phyloP scores from a whole-genome alignment of 2,329 filamentous ascomycete species.

The Ophiostoma quercus region DNA sequence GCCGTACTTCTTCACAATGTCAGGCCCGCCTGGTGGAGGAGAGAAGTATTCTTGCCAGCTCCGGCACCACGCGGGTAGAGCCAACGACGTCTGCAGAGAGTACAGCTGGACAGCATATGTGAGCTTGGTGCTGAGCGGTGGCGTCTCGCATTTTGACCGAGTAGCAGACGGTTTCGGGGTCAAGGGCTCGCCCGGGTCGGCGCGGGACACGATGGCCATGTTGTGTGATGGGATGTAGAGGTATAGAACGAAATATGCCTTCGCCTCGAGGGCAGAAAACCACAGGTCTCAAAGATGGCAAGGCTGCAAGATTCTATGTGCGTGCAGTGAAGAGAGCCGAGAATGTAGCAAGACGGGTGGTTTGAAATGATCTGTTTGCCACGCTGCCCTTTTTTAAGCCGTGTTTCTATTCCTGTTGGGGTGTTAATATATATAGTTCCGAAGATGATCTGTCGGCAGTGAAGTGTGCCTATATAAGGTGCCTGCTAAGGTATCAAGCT shows the following conservation, averaged over 20 bases:
- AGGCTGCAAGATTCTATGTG: background rate
- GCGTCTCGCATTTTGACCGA: background rate
- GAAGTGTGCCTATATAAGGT: background rate
- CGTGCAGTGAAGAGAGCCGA: background rate
- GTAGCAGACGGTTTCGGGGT: background rate
- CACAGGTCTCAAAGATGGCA: background rate
- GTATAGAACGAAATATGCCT: background rate
- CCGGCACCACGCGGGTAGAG: background rate
- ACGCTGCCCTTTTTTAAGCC: background rate
- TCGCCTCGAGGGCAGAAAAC: background rate
- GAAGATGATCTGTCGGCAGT: background rate
- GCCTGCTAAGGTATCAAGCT: background rate
- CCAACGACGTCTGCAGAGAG: background rate
- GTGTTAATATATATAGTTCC: background rate
- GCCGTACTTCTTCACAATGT: conserved; percentile 2
- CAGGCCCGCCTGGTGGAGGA: background rate
- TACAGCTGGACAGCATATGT: background rate
- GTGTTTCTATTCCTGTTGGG: background rate
- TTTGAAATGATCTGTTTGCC: background rate
- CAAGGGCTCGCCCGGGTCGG: background rate
- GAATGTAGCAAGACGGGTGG: background rate
- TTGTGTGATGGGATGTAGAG: background rate
- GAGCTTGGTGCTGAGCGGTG: background rate
- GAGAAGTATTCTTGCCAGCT: background rate
- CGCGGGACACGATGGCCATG: background rate